Base-by-base conservation (phyloP, 1,284 basidiomycete species). In the Pseudozyma thailandica region DNA sequence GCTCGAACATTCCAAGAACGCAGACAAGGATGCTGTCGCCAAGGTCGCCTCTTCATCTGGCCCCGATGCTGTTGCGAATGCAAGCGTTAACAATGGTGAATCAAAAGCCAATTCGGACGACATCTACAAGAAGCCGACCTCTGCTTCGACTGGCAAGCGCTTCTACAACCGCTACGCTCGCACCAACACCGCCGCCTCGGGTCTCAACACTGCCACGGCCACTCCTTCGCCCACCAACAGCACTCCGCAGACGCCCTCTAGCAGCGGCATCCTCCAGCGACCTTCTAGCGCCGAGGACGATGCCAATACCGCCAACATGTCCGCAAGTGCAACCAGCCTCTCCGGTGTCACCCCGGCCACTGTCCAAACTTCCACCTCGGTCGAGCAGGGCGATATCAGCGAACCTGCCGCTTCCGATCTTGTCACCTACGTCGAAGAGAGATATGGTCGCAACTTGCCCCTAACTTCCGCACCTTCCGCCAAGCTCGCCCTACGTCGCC, bases 371-470 rank as follows among this genome's bases (percentile, higher is more conserved):
- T 42, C 50, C 20, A 7, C 52, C 18, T 45, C 55, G 16, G 16
- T 26, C 23, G 27, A 55, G 20, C 47, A 50, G 13, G 35, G 26
- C 13, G 42, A 54, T 27, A 20, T 48, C n/a, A 16, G 45, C 21
- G 57, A 61, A 25, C 25, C 46, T 9, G 54, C 30, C 13, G 47
- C 68, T 15, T 57, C 84, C 15, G 86, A 87, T 55, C 84, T 86
- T 33, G 80, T 85, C 8, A 85, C 85, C 2, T 88, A 87, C 75
- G 86, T 98, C 35, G 96, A 98, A 83, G 94, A 98, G 84, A 89
- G 94, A 20, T 98, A 97, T 75, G 95, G 94, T 0, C 89, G 96
- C 5, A 98, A 98, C 79, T 85, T 98, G 25, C 92, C 94, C 2
- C 83, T 91, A 3, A 86, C 87, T 27, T 88, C 89, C 21, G 91